Evolutionary conservation across 2,329 filamentous ascomycete genomes (phyloP), one percentile per base, ranked within the genome.

Genomic region (Clarireedia monteithiana): DNA sequence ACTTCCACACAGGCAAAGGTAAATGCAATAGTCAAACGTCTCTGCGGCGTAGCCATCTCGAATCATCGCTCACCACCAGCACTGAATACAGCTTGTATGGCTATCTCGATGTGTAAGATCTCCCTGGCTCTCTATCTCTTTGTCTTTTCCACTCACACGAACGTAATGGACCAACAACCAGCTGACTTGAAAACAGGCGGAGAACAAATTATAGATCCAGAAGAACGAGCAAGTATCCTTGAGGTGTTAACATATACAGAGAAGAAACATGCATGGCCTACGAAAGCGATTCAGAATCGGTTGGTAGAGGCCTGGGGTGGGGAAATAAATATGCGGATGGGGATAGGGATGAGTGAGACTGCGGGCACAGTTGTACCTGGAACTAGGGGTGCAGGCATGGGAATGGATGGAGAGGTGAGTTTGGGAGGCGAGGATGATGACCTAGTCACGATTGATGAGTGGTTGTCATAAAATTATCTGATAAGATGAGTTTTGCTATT

Each of bases 211-310:
- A 62, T 63, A 6, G 64, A 67, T 17, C 46, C 36, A 2, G 48
- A 62, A 15, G 69, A 70, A 49, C 67, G 68, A 55, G 56, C 65
- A 20, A 63, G 62, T 1, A 56, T 70, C 23, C 53, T 70, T n/a
- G 64, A 62, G 20, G 55, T 70, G 9, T 38, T 71, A 40, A 48
- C 48, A 15, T 58, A 60, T 15, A 65, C 58, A 4, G 63, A 65
- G 36, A 57, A 47, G 7, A 51, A 66, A 34, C 62, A 72, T 60
- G 71, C 64, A 4, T 73, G 70, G 67, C 71, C 69, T 12, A 73
- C 71, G 2, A 60, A 60, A 42, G 66, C 68, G 39, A 65, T 66
- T 53, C 61, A 63, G 24, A 48, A 62, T 23, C 63, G 68, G 50
- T 58, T 72, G 49, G 68, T 66, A 48, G 59, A 61, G n/a, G 58